These are phyloP conservation scores for Neospermospora avenae DNA, from an alignment of 2,329 filamentous ascomycete species.

Conservation along the genomic window DNA sequence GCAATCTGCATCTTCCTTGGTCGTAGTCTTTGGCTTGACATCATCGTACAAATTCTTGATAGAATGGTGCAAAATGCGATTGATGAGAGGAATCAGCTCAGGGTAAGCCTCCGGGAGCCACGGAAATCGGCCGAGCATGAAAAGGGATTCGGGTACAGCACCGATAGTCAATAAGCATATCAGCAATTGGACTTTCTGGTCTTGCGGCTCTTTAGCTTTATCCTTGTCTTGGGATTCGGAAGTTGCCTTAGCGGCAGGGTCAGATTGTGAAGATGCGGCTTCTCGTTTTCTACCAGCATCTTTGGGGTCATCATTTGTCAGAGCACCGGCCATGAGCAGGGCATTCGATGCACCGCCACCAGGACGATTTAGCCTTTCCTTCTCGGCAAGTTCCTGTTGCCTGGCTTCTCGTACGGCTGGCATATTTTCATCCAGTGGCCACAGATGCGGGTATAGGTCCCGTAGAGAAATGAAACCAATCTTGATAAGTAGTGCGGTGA, in stretches of 20 bases:
- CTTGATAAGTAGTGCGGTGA: conserved; percentile 90
- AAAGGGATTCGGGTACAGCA: conserved; percentile 87
- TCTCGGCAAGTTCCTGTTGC: conserved; percentile 72
- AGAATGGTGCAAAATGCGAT: conserved; percentile 81
- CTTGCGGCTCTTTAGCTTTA: conserved; percentile 66
- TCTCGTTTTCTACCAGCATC: conserved; percentile 44
- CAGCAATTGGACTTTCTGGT: conserved; percentile 84
- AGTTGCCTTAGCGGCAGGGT: conserved; percentile 43
- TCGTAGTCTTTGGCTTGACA: conserved; percentile 30
- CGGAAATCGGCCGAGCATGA: conserved; percentile 85
- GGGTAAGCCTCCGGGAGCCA: conserved; percentile 87
- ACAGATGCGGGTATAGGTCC: conserved; percentile 89
- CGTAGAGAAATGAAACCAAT: conserved; percentile 92
- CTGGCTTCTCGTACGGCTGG: conserved; percentile 65
- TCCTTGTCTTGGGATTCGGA: conserved; percentile 46
- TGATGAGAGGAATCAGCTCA: conserved; percentile 75
- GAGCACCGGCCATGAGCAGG: conserved; percentile 78
- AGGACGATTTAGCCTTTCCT: conserved; percentile 66
- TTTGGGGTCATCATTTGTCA: conserved; percentile 74
- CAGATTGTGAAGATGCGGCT: conserved; percentile 50
- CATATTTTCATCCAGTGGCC: conserved; percentile 83
- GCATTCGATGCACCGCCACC: conserved; percentile 75
- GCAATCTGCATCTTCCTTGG: conserved; percentile 43
- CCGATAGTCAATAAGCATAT: conserved; percentile 87
- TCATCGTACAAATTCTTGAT: conserved; percentile 68